Percentiles rank a stretch among this genome's conserved stretches.
Evolutionary conservation across 1,139 yeast species (phyloP).

Genomic region (Cylindricascospora bacillispora): DNA sequence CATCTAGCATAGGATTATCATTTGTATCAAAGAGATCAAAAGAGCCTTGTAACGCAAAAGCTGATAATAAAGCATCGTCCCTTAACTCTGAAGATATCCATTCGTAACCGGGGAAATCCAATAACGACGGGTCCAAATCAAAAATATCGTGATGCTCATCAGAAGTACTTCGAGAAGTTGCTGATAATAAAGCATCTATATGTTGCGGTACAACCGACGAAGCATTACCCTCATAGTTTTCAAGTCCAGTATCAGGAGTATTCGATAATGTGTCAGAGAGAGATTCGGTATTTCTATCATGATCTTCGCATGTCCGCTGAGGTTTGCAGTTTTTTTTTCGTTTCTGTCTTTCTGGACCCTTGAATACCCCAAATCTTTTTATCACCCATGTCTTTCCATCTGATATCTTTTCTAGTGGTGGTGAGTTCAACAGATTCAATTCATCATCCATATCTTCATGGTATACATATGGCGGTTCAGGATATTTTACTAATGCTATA

Average conservation of each 20-base stretch:
- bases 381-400: conserved; percentile 41
- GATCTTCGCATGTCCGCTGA: no score
- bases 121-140: conserved; percentile 7
- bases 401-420: conserved; percentile 32
- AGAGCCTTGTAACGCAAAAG: conserved; percentile 52
- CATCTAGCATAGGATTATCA: neutral
- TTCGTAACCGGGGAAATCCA: conserved; percentile 28
- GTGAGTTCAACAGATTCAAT: conserved; percentile 46
- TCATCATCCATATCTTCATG: conserved; percentile 79
- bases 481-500: conserved; percentile 64
- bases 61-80: conserved; percentile 61
- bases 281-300: no score
- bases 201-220: no score
- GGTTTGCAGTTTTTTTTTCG: no score
- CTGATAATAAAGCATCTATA: neutral
- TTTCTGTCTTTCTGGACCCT: conserved; percentile 19
- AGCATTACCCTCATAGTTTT: neutral
- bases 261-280: neutral
- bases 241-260: neutral
- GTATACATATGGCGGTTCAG: conserved; percentile 43
- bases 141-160: conserved; percentile 2
- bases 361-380: conserved; percentile 83
- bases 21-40: conserved; percentile 1
- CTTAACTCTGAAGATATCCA: conserved; percentile 62
- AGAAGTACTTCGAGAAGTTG: neutral